Base-by-base conservation (phyloP, 2,329 filamentous ascomycete species). In the Alternaria triticimaculans region DNA sequence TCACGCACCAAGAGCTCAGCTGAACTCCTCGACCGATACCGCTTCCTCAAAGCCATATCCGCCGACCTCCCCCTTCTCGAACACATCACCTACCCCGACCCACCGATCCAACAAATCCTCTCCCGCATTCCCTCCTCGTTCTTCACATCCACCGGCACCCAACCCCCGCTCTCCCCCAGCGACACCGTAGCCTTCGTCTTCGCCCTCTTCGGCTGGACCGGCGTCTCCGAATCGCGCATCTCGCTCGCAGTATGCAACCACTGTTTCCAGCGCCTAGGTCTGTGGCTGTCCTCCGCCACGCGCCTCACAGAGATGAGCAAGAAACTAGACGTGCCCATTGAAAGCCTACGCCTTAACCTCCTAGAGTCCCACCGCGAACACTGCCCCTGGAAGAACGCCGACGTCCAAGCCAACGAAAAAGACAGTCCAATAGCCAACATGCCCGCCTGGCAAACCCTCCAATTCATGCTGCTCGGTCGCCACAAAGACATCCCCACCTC, bases 221-320 rank as follows among this genome's bases (percentile, higher is more conserved):
- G 82, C 81, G 85, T 76, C 81, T 89, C 72, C 79, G 89, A 76
- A 59, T 82, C 88, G 2, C 87, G 91, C 21, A 88, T 90, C 44
- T 91, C 93, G 64, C 87, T 95, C 15, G 90, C 92, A 6, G 89
- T 89, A 5, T 99, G 96, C 79, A 87, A 90, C 62, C 92, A 93
- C 20, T 99, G 96, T 77, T 92, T 97, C 74, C 89, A 96, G 63
- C 89, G 94, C 2, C 84, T 98, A 0, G 96, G 96, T 0, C 85
- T 99, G 3, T 99, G 96, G 96, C 91, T 99, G 84, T 98, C 97
- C 78, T 69, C 70, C 1, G 71, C 72, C 43, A 60, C 71, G 7
- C 72, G 74, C 8, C 59, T 78, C n/a, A 71, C 73, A 43, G 73
- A 78, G 44, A 79, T 78, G 73, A 75, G 72, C 65, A 60, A 69